These are phyloP conservation scores for Trichaptum fuscoviolaceum DNA, from an alignment of 768 basidiomycete species.

Conservation along the genomic window DNA sequence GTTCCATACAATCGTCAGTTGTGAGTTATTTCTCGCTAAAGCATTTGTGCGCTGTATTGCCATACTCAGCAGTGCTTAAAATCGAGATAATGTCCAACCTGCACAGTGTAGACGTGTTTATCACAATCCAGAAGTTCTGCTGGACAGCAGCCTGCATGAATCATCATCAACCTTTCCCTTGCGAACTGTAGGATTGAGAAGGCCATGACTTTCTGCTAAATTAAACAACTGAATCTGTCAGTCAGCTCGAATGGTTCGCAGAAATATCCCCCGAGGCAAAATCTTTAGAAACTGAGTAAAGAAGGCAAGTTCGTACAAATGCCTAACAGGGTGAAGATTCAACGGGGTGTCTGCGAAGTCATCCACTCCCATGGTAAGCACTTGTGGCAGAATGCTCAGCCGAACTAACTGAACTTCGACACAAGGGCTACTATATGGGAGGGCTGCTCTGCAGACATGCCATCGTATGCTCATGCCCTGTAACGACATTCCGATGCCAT, in stretches of 20 bases:
- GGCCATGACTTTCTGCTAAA: too few species aligned
- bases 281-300: not conserved
- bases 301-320: not conserved
- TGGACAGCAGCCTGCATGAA: too few species aligned
- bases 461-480: not conserved
- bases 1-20: too few species aligned
- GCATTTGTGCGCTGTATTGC: too few species aligned
- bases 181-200: too few species aligned
- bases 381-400: not conserved
- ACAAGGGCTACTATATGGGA: not conserved
- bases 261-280: not conserved
- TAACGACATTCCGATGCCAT: not conserved
- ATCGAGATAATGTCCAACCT: too few species aligned
- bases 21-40: too few species aligned
- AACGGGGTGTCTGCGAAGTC: not conserved
- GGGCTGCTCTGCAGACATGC: not conserved
- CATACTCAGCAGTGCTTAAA: too few species aligned
- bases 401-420: not conserved
- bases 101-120: too few species aligned
- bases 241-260: not conserved
- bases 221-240: too few species aligned
- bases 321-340: not conserved
- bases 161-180: too few species aligned
- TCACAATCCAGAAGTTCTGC: too few species aligned
- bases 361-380: slow-evolving; percentile 1